Evolutionary conservation across 805 yeast species (phyloP).

Genomic region (Wickerhamiella lipophila): DNA sequence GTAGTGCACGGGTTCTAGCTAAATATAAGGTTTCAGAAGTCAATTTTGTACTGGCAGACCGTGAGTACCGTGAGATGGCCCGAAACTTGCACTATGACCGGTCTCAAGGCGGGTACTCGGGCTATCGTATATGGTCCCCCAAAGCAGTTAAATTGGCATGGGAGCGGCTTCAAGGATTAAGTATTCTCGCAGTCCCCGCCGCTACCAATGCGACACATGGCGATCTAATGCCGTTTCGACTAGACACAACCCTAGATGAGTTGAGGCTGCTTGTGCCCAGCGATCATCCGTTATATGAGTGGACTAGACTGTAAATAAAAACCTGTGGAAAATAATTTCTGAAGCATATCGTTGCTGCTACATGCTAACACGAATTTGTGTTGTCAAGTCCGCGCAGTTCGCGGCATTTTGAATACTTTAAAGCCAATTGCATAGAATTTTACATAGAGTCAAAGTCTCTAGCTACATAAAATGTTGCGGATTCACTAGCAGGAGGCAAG

Average conservation of each 20-base stretch:
- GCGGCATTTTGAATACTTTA: too few species aligned
- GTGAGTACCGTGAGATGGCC: constrained; percentile 55
- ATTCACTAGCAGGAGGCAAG: not conserved
- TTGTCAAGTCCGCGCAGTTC: too few species aligned
- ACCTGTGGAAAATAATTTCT: too few species aligned
- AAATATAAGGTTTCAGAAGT: constrained; percentile 47
- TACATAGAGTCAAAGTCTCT: not conserved
- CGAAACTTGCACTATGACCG: constrained; percentile 33
- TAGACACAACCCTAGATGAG: constrained; percentile 28
- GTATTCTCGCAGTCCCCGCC: constrained; percentile 33
- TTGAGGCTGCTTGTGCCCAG: constrained; percentile 25
- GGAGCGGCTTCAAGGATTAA: constrained; percentile 52
- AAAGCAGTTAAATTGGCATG: constrained; percentile 54
- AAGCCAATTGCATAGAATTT: not conserved
- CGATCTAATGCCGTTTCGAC: constrained; percentile 26
- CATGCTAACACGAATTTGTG: too few species aligned
- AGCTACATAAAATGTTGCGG: not conserved
- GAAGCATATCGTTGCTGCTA: too few species aligned
- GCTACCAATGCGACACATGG: constrained; percentile 30
- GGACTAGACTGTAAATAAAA: constrained; percentile 27
- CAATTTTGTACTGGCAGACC: constrained; percentile 64
- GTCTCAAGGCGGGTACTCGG: constrained; percentile 32
- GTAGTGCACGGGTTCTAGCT: constrained; percentile 59
- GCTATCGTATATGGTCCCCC: constrained; percentile 46
- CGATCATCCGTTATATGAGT: constrained; percentile 31